These are phyloP conservation scores for Penicillium longicatenatum DNA, from an alignment of 495 filamentous ascomycete species.

Conservation along the genomic window DNA sequence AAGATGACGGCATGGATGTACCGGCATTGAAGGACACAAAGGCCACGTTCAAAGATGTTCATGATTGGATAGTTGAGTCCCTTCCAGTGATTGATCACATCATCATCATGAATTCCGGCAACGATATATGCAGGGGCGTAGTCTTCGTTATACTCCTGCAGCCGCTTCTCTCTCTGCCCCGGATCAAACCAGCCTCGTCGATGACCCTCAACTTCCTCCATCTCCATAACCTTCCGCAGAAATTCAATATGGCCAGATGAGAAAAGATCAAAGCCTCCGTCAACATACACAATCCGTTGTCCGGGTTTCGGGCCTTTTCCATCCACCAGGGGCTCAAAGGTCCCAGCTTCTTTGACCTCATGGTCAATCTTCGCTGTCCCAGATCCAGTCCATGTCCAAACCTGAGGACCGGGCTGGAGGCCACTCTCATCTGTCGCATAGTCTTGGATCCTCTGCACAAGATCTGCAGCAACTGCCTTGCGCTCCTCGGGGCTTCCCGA, in stretches of 20 bases:
- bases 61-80: slow-evolving; percentile 98
- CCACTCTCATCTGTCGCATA: slow-evolving; percentile 88
- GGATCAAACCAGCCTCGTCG: slow-evolving; percentile 73
- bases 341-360: slow-evolving; percentile 51
- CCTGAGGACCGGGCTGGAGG: slow-evolving; percentile 67
- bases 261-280: slow-evolving; percentile 97
- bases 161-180: slow-evolving; percentile 58
- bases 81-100: slow-evolving; percentile 93
- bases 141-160: slow-evolving; percentile 62
- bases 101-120: slow-evolving; percentile 90
- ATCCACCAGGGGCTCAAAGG: slow-evolving; percentile 63
- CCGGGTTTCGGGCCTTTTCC: slow-evolving; percentile 69
- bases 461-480: slow-evolving; percentile 56
- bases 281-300: slow-evolving; percentile 89
- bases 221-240: slow-evolving; percentile 68
- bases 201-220: slow-evolving; percentile 67
- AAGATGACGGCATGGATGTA: slow-evolving; percentile 87
- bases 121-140: slow-evolving; percentile 83
- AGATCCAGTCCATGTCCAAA: slow-evolving; percentile 74
- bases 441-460: slow-evolving; percentile 71
- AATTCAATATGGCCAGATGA: slow-evolving; percentile 97
- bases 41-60: slow-evolving; percentile 95
- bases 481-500: slow-evolving; percentile 67
- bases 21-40: slow-evolving; percentile 95
- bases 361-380: slow-evolving; percentile 54